A percentile compares a stretch with the other conserved stretches of the same genome.
phyloP scores from a whole-genome alignment of 2,329 filamentous ascomycete species.

The Colletotrichum simmondsii region DNA sequence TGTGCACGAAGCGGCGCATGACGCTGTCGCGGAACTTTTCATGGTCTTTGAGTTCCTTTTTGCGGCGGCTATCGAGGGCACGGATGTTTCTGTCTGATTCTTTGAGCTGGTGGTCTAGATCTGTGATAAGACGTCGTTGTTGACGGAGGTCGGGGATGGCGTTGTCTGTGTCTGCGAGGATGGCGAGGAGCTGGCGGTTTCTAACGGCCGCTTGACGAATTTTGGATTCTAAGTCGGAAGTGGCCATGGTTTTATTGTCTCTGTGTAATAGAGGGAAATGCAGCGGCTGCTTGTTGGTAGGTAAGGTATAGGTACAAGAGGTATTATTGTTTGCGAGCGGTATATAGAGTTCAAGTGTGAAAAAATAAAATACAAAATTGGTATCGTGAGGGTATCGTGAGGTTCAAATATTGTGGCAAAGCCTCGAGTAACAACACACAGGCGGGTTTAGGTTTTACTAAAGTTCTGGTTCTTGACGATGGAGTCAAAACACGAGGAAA shows the following conservation, averaged over 20 bases:
- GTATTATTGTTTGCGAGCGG: not conserved
- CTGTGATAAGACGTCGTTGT: constrained; percentile 55
- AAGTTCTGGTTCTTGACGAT: not conserved
- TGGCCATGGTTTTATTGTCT: constrained; percentile 2
- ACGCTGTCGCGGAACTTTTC: constrained; percentile 63
- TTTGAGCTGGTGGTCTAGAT: constrained; percentile 55
- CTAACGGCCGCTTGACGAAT: constrained; percentile 52
- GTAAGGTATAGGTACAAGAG: no score
- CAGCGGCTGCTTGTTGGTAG: not conserved
- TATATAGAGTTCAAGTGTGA: not conserved
- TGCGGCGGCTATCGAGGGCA: constrained; percentile 51
- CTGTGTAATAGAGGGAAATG: not conserved
- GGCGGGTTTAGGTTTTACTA: not conserved
- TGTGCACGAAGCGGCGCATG: constrained; percentile 62
- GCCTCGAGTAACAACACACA: not conserved
- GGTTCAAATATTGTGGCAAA: not conserved
- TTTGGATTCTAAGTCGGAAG: constrained; percentile 43
- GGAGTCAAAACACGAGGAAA: not conserved
- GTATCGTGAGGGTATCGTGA: not conserved
- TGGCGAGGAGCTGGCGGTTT: constrained; percentile 56
- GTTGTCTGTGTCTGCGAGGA: constrained; percentile 61
- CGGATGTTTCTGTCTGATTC: constrained; percentile 50
- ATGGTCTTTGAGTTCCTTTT: constrained; percentile 62
- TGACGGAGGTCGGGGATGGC: constrained; percentile 57
- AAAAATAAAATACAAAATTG: no score